Evolutionary conservation across 2,329 filamentous ascomycete species (phyloP), one percentile per base, ranked within the genome.

Genomic region (Trichoderma sp.): DNA sequence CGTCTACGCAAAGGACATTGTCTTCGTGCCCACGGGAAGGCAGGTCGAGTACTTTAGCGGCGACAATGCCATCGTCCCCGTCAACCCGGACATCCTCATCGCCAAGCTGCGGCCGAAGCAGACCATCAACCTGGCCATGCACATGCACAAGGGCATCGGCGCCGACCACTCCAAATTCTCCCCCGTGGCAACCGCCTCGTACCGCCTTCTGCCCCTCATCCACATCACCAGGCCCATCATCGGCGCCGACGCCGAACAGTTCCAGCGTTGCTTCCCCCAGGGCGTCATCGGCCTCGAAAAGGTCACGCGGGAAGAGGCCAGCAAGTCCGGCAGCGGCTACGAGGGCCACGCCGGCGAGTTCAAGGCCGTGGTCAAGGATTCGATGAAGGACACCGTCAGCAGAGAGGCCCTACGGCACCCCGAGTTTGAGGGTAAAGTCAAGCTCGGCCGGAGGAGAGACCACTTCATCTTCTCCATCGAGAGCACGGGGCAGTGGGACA

Each of bases 391-490:
- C 83, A 98, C 96, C 0, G 96, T 99, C 77, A 97, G 94, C 85
- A 91, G 97, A 79, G 97, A 99, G 86, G 97, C 93, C 81, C 85
- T 99, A 82, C 91, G 97, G 67, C 96, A 99, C 83, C 89, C 92
- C 31, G 97, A 98, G 85, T 98, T 99, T 86, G 91, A 97, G 85
- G 94, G 92, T 82, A 99, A 98, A 88, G 97, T 99, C 78, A 95
- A 95, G 88, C 90, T 99, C 38, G 97, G 97, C 60, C 90, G 97
- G 73, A 88, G 95, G 80, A 89, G 95, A 78, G 97, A 99, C 84
- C 97, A 99, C 86, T 99, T 99, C 84, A 98, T 99, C 85, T 99
- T 97, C 88, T 93, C 92, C 73, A 89, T 99, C 45, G 97, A 99
- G 88, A 98, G 95, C 87, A 93, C 95, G 0, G 97, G 97, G 6